These are phyloP conservation scores for Stemphylium beticola DNA, from an alignment of 2,329 filamentous ascomycete species.

Conservation along the genomic window DNA sequence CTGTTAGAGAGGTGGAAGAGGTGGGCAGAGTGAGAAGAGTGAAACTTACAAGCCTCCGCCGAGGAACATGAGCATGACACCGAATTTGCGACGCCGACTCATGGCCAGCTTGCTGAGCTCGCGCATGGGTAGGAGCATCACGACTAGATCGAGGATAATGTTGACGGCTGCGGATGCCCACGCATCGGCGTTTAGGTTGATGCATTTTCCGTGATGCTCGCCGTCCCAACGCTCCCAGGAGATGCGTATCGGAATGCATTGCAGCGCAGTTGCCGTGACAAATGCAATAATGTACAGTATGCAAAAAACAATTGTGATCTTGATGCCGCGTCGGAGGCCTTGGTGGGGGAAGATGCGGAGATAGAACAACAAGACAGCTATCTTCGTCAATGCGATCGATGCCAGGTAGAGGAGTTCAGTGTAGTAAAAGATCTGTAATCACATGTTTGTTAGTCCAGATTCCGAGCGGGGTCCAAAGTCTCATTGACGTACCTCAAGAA, in stretches of 20 bases:
- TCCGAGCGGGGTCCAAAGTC: no score
- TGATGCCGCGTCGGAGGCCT: constrained; percentile 21
- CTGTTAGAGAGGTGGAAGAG: no score
- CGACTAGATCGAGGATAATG: constrained; percentile 40
- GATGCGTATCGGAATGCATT: constrained; percentile 31
- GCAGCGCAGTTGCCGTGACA: constrained; percentile 20
- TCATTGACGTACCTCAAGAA: no score
- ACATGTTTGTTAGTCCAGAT: no score
- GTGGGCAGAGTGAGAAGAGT: no score
- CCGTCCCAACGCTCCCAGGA: constrained; percentile 37
- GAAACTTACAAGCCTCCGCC: constrained; percentile 49
- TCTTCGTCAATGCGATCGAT: constrained; percentile 32
- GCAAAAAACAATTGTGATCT: constrained; percentile 21
- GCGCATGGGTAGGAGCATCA: constrained; percentile 41
- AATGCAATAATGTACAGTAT: constrained; percentile 29
- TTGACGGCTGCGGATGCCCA: constrained; percentile 40
- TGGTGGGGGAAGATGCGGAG: constrained; percentile 39
- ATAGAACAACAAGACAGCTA: constrained; percentile 40
- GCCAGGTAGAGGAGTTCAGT: constrained; percentile 30
- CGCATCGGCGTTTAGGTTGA: constrained; percentile 32
- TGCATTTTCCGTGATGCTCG: constrained; percentile 32
- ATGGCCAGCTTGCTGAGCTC: constrained; percentile 40
- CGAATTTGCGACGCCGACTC: constrained; percentile 35
- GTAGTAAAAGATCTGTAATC: constrained; percentile 30
- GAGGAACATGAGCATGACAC: constrained; percentile 48